Percentiles rank a stretch among this genome's conserved stretches.
Conservation (phyloP, 805 yeast genomes). For the Myxozyma vanderwaltii region DNA sequence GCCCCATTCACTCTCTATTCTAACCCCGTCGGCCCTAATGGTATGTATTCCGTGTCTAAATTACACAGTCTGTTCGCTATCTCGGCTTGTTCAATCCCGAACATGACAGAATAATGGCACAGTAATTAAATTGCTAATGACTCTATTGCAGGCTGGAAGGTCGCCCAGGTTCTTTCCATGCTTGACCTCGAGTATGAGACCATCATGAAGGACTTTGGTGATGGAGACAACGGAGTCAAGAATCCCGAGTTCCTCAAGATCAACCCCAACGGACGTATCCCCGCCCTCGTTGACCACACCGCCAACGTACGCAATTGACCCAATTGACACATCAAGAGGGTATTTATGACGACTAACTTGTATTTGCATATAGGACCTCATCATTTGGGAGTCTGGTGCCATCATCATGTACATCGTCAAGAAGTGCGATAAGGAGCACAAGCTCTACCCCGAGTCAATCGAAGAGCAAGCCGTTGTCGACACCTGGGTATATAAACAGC, state of each 20-base stretch:
- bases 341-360: background rate
- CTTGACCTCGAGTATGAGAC: constrained; percentile 78
- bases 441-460: constrained; percentile 32
- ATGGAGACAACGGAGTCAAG: constrained; percentile 50
- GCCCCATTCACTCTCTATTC: constrained; percentile 38
- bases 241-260: constrained; percentile 57
- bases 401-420: constrained; percentile 75
- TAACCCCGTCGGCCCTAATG: constrained; percentile 37
- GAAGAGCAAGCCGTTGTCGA: constrained; percentile 34
- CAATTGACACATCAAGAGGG: background rate
- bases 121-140: background rate
- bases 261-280: constrained; percentile 68
- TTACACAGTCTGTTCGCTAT: background rate
- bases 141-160: constrained; percentile 51
- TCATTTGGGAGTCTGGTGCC: constrained; percentile 91
- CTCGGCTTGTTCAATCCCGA: too few relatives aligned
- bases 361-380: constrained; percentile 19
- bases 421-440: constrained; percentile 53
- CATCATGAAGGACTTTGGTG: constrained; percentile 44
- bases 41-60: constrained; percentile 34
- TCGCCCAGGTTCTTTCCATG: constrained; percentile 85
- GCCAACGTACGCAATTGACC: constrained; percentile 8
- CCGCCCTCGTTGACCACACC: constrained; percentile 47
- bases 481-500: constrained; percentile 34
- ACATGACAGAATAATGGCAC: too few relatives aligned